A percentile compares a stretch with the other conserved stretches of the same genome.
Evolutionary conservation across 2,329 filamentous ascomycete species (phyloP).

Genomic region (Purpureocillium lavendulum): DNA sequence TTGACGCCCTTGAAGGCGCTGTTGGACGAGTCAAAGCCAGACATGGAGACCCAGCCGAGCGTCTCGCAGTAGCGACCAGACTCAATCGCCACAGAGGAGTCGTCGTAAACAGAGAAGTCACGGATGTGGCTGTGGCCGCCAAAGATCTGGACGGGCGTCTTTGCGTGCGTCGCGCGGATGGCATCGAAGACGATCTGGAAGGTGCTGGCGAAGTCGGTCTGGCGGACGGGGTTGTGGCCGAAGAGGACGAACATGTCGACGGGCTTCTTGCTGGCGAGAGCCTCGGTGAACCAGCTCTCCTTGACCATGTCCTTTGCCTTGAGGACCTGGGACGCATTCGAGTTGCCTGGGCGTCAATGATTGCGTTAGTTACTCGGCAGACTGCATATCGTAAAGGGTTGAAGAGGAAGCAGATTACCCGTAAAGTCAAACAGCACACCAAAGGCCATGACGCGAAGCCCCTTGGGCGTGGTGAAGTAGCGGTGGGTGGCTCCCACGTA

Average conservation of each 20-base stretch:
- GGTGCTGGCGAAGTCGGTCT: constrained; percentile 32
- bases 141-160: constrained; percentile 55
- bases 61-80: constrained; percentile 62
- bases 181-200: constrained; percentile 41
- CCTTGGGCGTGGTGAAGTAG: constrained; percentile 33
- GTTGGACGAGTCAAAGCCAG: constrained; percentile 42
- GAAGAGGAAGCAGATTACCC: too few species aligned
- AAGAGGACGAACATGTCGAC: constrained; percentile 57
- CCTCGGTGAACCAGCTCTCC: constrained; percentile 52
- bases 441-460: constrained; percentile 35
- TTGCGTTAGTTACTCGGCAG: background rate
- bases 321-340: constrained; percentile 52
- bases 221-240: constrained; percentile 53
- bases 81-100: constrained; percentile 51
- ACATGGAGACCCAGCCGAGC: constrained; percentile 57
- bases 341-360: constrained; percentile 35
- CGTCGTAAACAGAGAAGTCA: constrained; percentile 57
- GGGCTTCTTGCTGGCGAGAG: constrained; percentile 41
- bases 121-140: constrained; percentile 58
- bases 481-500: constrained; percentile 34
- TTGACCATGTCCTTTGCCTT: constrained; percentile 41
- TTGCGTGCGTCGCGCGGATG: constrained; percentile 47
- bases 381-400: too few species aligned
- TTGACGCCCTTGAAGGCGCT: constrained; percentile 28
- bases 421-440: constrained; percentile 38